phyloP scores from a whole-genome alignment of 805 yeast genomes.

The Tetrapisispora phaffii region DNA sequence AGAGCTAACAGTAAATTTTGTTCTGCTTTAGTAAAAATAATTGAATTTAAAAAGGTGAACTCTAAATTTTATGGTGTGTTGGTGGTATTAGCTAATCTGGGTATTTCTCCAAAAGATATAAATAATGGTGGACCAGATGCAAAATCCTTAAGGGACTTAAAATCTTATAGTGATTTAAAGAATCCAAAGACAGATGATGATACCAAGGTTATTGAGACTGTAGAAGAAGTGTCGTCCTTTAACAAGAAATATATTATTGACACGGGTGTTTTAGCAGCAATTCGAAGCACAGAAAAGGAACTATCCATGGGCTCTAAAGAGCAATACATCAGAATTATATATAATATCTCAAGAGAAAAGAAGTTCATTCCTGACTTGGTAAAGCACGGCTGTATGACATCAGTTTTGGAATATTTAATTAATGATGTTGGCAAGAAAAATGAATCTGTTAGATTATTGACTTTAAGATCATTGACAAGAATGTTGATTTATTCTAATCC shows the following conservation, averaged over 20 bases:
- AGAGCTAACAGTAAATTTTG: slow-evolving; percentile 32
- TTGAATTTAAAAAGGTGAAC: slow-evolving; percentile 9
- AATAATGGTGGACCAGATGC: slow-evolving; percentile 8
- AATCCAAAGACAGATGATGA: slow-evolving; percentile 13
- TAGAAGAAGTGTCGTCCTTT: slow-evolving; percentile 16
- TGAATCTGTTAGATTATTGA: slow-evolving; percentile 25
- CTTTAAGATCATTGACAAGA: slow-evolving; percentile 36
- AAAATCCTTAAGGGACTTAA: slow-evolving; percentile 22
- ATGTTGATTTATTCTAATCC: slow-evolving; percentile 41
- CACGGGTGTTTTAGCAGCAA: slow-evolving; percentile 13
- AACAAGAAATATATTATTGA: slow-evolving; percentile 15
- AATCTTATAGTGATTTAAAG: slow-evolving; percentile 26
- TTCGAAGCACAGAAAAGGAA: slow-evolving; percentile 9
- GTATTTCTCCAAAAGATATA: slow-evolving; percentile 15
- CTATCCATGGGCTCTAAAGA: slow-evolving; percentile 21
- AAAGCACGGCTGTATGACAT: slow-evolving; percentile 39
- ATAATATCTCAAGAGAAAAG: slow-evolving; percentile 24
- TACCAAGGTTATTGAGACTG: slow-evolving; percentile 5
- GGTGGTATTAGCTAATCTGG: slow-evolving; percentile 28
- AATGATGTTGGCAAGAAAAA: slow-evolving; percentile 7
- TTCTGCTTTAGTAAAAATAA: slow-evolving; percentile 22
- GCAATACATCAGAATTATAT: slow-evolving; percentile 26
- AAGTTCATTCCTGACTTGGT: slow-evolving; percentile 26
- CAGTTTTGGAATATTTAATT: slow-evolving; percentile 32
- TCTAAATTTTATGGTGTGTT: slow-evolving; percentile 25